Conservation (phyloP, 2,329 filamentous ascomycete species). For the Fusarium sp. region DNA sequence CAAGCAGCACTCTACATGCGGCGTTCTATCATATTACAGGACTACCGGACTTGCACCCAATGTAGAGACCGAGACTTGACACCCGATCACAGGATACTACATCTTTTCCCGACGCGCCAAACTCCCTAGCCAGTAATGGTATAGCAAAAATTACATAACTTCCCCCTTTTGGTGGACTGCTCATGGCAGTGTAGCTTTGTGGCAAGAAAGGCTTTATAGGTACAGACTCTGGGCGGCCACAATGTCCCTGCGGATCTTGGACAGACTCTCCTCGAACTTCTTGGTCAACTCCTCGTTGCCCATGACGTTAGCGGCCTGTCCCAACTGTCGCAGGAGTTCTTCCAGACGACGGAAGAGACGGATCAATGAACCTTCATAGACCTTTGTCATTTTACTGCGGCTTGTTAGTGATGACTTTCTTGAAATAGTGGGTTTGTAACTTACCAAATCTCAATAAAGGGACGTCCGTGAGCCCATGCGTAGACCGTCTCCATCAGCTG, state of each 20-base stretch:
- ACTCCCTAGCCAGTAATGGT: slow-evolving; percentile 45
- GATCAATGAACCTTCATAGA: slow-evolving; percentile 96
- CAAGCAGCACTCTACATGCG: slow-evolving; percentile 16
- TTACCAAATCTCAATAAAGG: slow-evolving; percentile 95
- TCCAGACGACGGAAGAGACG: slow-evolving; percentile 95
- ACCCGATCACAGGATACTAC: slow-evolving; percentile 25
- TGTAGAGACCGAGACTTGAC: slow-evolving; percentile 22
- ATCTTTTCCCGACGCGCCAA: slow-evolving; percentile 44
- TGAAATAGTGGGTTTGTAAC: slow-evolving; percentile 55
- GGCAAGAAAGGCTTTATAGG: slow-evolving; percentile 64
- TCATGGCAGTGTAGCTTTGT: slow-evolving; percentile 1
- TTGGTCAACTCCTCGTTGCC: slow-evolving; percentile 92
- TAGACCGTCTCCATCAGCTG: slow-evolving; percentile 98
- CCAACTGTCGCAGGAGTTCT: slow-evolving; percentile 94
- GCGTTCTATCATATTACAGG: slow-evolving; percentile 31
- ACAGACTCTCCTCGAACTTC: slow-evolving; percentile 89
- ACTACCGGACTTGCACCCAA: slow-evolving; percentile 35
- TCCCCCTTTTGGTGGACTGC: slow-evolving; percentile 22
- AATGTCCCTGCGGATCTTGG: slow-evolving; percentile 91
- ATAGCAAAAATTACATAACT: slow-evolving; percentile 43
- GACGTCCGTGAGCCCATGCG: slow-evolving; percentile 89
- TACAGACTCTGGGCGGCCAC: slow-evolving; percentile 96
- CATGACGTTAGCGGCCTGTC: slow-evolving; percentile 97
- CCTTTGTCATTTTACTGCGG: slow-evolving; percentile 95
- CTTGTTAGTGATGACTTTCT: slow-evolving; percentile 39